Evolutionary conservation across 2,329 filamentous ascomycete species (phyloP), one percentile per base, ranked within the genome.

Genomic region (Lachnellula willkommii): DNA sequence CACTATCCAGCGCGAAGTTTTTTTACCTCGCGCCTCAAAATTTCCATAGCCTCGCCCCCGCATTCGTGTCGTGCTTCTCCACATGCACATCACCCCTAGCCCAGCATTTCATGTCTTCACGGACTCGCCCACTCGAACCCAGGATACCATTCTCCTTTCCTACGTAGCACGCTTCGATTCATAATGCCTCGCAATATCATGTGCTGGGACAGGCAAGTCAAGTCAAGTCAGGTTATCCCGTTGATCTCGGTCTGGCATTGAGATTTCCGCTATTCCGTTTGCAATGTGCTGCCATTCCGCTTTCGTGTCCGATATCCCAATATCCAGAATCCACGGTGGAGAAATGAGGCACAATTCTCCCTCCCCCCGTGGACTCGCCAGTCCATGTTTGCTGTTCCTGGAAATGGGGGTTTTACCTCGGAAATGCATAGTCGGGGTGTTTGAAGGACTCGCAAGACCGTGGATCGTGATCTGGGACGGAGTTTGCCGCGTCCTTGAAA

Each of bases 361-460:
- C 2, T 20, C 75, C 20, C 81, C 79, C 46, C n/a, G n/a, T 75
- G 70, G 40, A 84, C 74, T 6, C 70, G 73, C 77, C 80, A 83
- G 0, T 74, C 66, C 0, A 80, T 63, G 2, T 69, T 71, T 0
- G 77, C 72, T 0, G 77, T 74, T 1, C 71, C 75, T 20, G 0
- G 74, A 74, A 64, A 82, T 81, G 0, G 75, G 72, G 15, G 74
- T 71, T 0, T 80, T 79, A 14, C 74, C 73, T 3, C 77, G 75
- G 59, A 77, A 73, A 4, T 74, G 73, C n/a, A 76, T 60, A 0
- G 72, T 72, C 0, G 60, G 79, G 60, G 79, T 50, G 5, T 55
- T 46, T 4, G 46, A 51, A 4, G 49, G 26, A 4, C 39, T 39
- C 2, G 47, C 49, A 7, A 54, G 46, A 11, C 75, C 77, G 28